phyloP scores from a whole-genome alignment of 306 rosid species.

The Cucurbita moschata region DNA sequence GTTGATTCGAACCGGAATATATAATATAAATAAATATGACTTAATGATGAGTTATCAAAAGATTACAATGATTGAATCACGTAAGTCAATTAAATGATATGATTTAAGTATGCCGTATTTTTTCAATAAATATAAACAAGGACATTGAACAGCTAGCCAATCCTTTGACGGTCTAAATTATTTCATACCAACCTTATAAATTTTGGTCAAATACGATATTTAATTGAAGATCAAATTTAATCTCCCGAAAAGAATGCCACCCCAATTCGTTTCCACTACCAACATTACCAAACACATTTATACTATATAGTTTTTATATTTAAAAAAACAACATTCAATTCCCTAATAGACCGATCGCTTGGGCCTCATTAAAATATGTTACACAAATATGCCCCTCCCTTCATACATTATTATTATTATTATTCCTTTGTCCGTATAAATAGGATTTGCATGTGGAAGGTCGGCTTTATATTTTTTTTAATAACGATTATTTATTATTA shows the following conservation, averaged over 20 bases:
- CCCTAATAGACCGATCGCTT: not conserved
- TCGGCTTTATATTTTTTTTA: not conserved
- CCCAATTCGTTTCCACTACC: slow-evolving; percentile 10
- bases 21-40: too few species aligned
- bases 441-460: slow-evolving; percentile 6
- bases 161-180: not conserved
- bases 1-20: too few species aligned
- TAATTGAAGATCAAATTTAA: not conserved
- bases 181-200: not conserved
- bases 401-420: not conserved
- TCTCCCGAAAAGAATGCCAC: not conserved
- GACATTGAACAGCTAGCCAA: not conserved
- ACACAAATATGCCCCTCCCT: not conserved
- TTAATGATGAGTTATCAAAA: too few species aligned
- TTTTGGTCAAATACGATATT: not conserved
- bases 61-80: not conserved
- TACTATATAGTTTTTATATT: not conserved
- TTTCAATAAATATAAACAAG: not conserved
- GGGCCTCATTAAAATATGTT: not conserved
- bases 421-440: not conserved
- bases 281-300: not conserved
- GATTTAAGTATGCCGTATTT: not conserved
- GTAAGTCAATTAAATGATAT: not conserved
- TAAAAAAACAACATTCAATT: not conserved
- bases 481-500: not conserved